phyloP scores from a whole-genome alignment of 2,329 filamentous ascomycete genomes.

The Colletotrichum tanaceti region DNA sequence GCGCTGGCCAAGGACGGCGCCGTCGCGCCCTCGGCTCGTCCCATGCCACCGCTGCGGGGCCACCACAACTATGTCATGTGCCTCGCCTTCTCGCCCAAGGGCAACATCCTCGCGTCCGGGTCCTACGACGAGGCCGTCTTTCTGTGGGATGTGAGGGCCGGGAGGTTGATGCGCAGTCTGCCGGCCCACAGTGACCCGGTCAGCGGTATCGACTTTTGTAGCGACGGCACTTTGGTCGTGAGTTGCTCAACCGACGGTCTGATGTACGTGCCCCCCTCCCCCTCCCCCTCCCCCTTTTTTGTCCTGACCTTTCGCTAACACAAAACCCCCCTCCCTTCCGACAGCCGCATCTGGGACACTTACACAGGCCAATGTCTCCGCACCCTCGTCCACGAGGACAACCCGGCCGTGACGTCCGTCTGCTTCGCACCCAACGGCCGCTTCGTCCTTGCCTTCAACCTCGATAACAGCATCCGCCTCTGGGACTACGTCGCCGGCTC shows the following conservation, averaged over 20 bases:
- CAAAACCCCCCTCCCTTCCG: background rate
- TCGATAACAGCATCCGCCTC: slow-evolving; percentile 88
- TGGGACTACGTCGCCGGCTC: slow-evolving; percentile 95
- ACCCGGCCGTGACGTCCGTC: slow-evolving; percentile 87
- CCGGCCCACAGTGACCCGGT: slow-evolving; percentile 97
- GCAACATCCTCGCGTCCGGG: slow-evolving; percentile 94
- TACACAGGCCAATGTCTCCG: slow-evolving; percentile 93
- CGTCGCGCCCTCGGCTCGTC: slow-evolving; percentile 41
- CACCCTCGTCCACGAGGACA: slow-evolving; percentile 96
- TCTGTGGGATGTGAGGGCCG: slow-evolving; percentile 93
- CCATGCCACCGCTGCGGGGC: slow-evolving; percentile 74
- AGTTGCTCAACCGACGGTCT: slow-evolving; percentile 92
- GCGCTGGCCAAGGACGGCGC: slow-evolving; percentile 40
- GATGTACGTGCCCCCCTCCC: slow-evolving; percentile 66
- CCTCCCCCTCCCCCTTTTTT: background rate
- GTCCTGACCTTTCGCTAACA: slow-evolving; percentile 26
- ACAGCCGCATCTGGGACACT: slow-evolving; percentile 91
- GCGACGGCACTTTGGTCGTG: slow-evolving; percentile 90
- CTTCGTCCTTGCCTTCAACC: slow-evolving; percentile 89
- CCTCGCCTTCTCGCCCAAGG: slow-evolving; percentile 95
- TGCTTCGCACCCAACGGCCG: slow-evolving; percentile 95
- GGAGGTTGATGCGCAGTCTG: slow-evolving; percentile 86
- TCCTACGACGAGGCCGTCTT: slow-evolving; percentile 98
- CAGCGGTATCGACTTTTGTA: slow-evolving; percentile 90
- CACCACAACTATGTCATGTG: slow-evolving; percentile 98